Base-by-base conservation (phyloP, 2,329 filamentous ascomycete genomes). In the Tolypocladium nubicola region DNA sequence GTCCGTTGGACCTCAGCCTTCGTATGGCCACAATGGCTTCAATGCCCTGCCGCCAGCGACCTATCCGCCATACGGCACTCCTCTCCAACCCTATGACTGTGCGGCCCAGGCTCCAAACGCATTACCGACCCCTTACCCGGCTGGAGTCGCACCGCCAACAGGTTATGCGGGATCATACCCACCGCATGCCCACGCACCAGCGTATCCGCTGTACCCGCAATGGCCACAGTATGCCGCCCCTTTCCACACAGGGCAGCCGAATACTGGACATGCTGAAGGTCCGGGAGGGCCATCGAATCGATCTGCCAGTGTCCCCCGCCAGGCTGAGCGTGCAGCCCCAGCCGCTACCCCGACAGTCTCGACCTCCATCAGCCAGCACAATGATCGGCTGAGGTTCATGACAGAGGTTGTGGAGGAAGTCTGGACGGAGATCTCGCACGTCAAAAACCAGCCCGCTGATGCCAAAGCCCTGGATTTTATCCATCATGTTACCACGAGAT, bases 401-500 rank as follows among this genome's bases (percentile, higher is more conserved):
- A 77, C 79, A 11, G 74, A 71, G 47, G 77, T 79, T 64, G 80
- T 83, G 5, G 78, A 81, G 58, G 80, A 83, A 30, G 70, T 87
- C 40, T 92, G 87, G 86, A 79, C 80, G 60, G 71, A 75, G 26
- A 79, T 85, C 2, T 78, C 77, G 9, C 76, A 77, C 3, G 74
- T 89, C 60, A 82, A 82, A 62, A 79, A 84, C 54, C 71, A 90
- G 19, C 79, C 84, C 16, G 79, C 80, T 43, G 80, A 79, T 59
- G 76, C 89, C 52, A 83, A 84, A 61, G 76, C 88, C 19, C 81
- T 81, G 59, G 78, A 84, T 52, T 75, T 88, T 11, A 77, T 92
- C 47, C 77, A 87, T 65, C 83, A 88, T 66, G 72, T 85, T 55
- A 76, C 80, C 57, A 77, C 78, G 56, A 76, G 75, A 40, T 89